Evolutionary conservation across 805 yeast genomes (phyloP).

Genomic region (Ogataea saltuana): DNA sequence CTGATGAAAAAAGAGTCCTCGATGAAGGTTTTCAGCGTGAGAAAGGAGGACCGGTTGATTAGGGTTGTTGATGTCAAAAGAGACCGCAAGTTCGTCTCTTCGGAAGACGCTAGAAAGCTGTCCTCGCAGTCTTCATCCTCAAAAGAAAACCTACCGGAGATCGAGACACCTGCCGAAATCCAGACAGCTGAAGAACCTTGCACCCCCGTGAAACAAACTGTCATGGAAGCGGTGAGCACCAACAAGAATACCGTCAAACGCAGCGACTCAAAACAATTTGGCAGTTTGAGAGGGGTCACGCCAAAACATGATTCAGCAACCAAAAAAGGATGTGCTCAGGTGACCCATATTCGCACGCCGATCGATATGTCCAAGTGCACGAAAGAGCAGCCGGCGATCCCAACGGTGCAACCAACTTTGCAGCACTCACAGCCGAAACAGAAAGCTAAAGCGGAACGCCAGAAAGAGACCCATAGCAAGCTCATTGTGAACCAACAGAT

Average conservation of each 20-base stretch:
- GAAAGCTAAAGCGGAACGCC: slow-evolving; percentile 2
- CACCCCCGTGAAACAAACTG: slow-evolving; percentile 3
- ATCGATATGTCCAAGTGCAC: slow-evolving; percentile 1
- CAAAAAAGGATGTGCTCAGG: neutral
- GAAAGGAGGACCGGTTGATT: slow-evolving; percentile 26
- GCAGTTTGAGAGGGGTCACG: slow-evolving; percentile 3
- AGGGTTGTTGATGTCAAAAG: slow-evolving; percentile 23
- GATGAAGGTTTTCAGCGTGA: slow-evolving; percentile 22
- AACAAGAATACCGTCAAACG: neutral
- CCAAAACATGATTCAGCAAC: neutral
- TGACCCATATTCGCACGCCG: slow-evolving; percentile 4
- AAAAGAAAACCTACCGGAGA: slow-evolving; percentile 15
- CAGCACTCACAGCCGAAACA: neutral
- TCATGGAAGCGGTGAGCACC: neutral
- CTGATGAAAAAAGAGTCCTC: slow-evolving; percentile 9
- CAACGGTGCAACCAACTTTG: neutral
- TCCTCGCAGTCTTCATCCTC: slow-evolving; percentile 14
- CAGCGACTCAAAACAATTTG: neutral
- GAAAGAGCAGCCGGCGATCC: neutral
- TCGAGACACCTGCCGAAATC: neutral
- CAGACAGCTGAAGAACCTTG: slow-evolving; percentile 2
- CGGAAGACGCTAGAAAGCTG: slow-evolving; percentile 24
- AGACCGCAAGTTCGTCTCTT: slow-evolving; percentile 21
- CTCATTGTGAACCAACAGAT: neutral
- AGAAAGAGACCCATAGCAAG: neutral